Conservation (phyloP, 169 alveolate species). For the Cyclospora cayetanensis region DNA sequence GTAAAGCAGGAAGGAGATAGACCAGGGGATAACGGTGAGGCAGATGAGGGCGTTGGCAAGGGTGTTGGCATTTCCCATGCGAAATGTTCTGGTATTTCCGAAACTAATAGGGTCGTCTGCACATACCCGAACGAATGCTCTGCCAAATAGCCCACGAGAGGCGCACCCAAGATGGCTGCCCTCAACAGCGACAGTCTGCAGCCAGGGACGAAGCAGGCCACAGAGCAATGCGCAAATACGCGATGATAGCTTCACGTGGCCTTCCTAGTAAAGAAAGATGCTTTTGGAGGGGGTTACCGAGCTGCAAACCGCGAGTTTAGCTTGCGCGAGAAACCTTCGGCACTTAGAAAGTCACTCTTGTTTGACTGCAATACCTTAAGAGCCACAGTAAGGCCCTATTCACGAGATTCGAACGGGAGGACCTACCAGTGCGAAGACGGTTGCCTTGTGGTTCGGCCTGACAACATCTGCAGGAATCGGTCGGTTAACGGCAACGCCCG, state of each 20-base stretch:
- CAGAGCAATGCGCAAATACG: too few relatives aligned
- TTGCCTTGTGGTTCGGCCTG: conserved; percentile 87
- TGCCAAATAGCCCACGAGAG: conserved; percentile 87
- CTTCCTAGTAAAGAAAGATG: too few relatives aligned
- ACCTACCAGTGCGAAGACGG: conserved; percentile 84
- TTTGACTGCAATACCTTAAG: too few relatives aligned
- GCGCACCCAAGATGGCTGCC: conserved; percentile 89
- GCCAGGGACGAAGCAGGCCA: neutral
- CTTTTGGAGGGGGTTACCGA: too few relatives aligned
- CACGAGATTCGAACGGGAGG: too few relatives aligned
- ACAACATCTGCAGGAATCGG: conserved; percentile 90
- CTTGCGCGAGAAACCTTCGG: too few relatives aligned
- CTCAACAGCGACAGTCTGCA: conserved; percentile 86
- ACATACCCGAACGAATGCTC: conserved; percentile 87
- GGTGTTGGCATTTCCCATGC: conserved; percentile 85
- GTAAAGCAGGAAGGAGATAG: conserved; percentile 80
- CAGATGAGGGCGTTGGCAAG: conserved; percentile 82
- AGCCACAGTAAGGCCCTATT: too few relatives aligned
- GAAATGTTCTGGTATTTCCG: conserved; percentile 80
- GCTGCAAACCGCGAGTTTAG: too few relatives aligned
- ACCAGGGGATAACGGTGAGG: conserved; percentile 85
- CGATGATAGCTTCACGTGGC: too few relatives aligned
- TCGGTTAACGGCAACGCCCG: conserved; percentile 90
- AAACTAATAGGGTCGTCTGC: conserved; percentile 77
- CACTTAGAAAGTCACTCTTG: too few relatives aligned